Evolutionary conservation across 805 yeast species (phyloP).

Genomic region (Teunomyces lycoperdinae): DNA sequence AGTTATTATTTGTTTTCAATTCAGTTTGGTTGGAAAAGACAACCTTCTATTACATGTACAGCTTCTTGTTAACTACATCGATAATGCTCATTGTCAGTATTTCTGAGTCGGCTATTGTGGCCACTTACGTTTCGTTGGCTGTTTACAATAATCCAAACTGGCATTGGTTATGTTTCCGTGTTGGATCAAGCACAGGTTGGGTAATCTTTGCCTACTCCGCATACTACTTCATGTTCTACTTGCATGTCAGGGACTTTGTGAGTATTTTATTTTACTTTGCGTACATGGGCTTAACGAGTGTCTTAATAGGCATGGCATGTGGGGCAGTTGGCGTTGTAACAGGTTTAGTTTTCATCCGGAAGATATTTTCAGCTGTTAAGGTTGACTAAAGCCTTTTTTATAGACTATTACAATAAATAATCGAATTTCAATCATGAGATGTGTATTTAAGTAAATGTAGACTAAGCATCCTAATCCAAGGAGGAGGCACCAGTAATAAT

Average conservation of each 20-base stretch:
- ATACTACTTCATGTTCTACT: slow-evolving; percentile 57
- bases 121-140: slow-evolving; percentile 59
- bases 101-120: slow-evolving; percentile 68
- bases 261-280: slow-evolving; percentile 67
- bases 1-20: slow-evolving; percentile 67
- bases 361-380: slow-evolving; percentile 57
- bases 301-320: slow-evolving; percentile 62
- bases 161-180: slow-evolving; percentile 80
- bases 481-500: slow-evolving; percentile 99
- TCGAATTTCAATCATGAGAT: slow-evolving; percentile 4
- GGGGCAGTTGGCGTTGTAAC: slow-evolving; percentile 75
- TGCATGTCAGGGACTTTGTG: slow-evolving; percentile 64
- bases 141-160: slow-evolving; percentile 58
- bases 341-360: slow-evolving; percentile 62
- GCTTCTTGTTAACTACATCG: slow-evolving; percentile 65
- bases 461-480: slow-evolving; percentile 60
- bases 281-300: slow-evolving; percentile 64
- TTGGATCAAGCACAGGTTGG: slow-evolving; percentile 68
- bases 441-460: slow-evolving; percentile 4
- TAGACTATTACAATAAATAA: slow-evolving; percentile 1
- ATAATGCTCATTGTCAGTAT: slow-evolving; percentile 59
- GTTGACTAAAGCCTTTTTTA: slow-evolving; percentile 7
- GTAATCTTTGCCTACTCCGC: slow-evolving; percentile 66
- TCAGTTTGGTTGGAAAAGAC: slow-evolving; percentile 79
- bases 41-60: slow-evolving; percentile 75